Base-by-base conservation (phyloP, 805 yeast species). In the Metschnikowia arizonensis region DNA sequence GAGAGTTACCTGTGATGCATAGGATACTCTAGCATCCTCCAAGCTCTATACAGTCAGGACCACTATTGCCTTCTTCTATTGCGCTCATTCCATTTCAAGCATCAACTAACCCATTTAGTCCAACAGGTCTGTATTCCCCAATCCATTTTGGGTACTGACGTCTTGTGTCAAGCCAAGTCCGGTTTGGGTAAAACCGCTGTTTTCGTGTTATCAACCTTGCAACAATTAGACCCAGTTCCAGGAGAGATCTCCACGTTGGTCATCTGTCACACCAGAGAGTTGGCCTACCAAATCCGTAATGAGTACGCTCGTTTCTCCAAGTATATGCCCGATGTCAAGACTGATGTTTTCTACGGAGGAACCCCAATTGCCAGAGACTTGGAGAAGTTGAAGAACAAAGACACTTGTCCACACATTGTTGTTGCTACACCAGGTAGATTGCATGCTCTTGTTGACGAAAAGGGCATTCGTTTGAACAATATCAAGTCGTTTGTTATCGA, bases 161-260 rank as follows among this genome's bases (percentile, higher is more conserved):
- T 91, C 48, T 74, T 91, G 57, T 93, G 99, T 76, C 99, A 91
- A 78, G 99, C 99, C 69, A 91, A 93, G 76, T 93, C 99, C 38
- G 99, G 99, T 85, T 78, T 93, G 58, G 99, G 99, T 83, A 91
- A 91, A 70, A 91, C 99, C 49, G 99, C 99, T 37, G 98, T 91
- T 46, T 91, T 91, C 60, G 98, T 91, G 49, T 78, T 91, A 61
- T 87, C 97, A 21, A 91, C 99, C 51, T 78, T 91, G 64, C 98
- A 91, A 73, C 97, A 91, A 74, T 78, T 91, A 62, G 98, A 93
- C 63, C 98, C 99, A 37, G 88, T 91, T 56, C 88, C 95, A 50
- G 99, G 98, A 62, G 98, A 91, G 71, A 85, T 93, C 53, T 81
- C 96, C 44, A 91, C 95, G 45, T 76, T 93, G 61, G 98, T 91